Percentiles rank a stretch among this genome's conserved stretches.
Evolutionary conservation across 2,329 filamentous ascomycete genomes (phyloP).

Genomic region (Colletotrichum camelliae): DNA sequence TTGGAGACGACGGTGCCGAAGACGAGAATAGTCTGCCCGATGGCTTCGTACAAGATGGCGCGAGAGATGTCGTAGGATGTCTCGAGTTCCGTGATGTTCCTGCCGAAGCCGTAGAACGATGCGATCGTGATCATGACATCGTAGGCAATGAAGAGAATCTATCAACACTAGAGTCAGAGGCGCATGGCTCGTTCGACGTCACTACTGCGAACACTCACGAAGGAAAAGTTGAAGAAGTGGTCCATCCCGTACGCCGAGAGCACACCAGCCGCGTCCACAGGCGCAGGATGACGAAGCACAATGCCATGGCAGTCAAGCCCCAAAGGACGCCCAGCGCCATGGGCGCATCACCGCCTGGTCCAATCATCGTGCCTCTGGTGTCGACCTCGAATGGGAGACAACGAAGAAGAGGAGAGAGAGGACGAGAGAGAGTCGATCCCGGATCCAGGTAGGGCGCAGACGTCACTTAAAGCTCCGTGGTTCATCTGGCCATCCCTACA

Average conservation of each 20-base stretch:
- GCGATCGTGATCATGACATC: conserved; percentile 15
- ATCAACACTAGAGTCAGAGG: neutral
- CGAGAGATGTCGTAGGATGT: neutral
- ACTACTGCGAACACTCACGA: neutral
- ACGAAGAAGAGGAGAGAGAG: neutral
- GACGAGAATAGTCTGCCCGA: conserved; percentile 18
- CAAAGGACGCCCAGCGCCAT: conserved; percentile 30
- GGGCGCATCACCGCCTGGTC: conserved; percentile 19
- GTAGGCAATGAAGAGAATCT: conserved; percentile 17
- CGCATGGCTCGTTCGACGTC: neutral
- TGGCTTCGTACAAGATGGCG: conserved; percentile 18
- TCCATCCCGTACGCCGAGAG: conserved; percentile 18
- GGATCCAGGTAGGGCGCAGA: neutral
- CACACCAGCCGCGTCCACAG: conserved; percentile 37
- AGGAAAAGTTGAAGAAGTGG: conserved; percentile 18
- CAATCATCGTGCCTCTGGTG: conserved; percentile 13
- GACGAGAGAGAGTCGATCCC: neutral
- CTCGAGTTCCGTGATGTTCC: conserved; percentile 4
- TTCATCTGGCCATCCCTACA: neutral
- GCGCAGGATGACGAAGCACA: conserved; percentile 37
- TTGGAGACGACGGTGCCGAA: conserved; percentile 18
- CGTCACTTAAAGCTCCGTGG: neutral
- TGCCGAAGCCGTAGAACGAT: conserved; percentile 16
- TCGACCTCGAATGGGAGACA: neutral
- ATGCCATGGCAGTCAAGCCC: conserved; percentile 26